A percentile compares a stretch with the other conserved stretches of the same genome.
phyloP scores from a whole-genome alignment of 768 basidiomycete species.

The Agrocybe praecox region DNA sequence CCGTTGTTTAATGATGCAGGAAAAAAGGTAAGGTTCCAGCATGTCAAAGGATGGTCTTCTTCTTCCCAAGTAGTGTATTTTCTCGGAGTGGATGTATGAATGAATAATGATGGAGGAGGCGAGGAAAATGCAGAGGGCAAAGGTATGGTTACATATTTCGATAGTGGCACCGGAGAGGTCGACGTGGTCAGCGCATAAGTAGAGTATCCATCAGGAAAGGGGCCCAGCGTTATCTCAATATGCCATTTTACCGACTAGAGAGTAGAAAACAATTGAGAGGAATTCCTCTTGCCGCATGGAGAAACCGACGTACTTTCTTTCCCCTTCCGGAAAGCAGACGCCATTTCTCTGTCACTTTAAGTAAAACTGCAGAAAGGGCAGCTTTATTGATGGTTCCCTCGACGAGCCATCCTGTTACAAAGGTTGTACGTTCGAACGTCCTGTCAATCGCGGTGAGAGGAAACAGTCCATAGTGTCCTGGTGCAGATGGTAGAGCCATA shows the following conservation, averaged over 20 bases:
- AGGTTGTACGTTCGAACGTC: conserved; percentile 31
- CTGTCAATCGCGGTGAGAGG: conserved; percentile 42
- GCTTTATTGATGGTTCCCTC: conserved; percentile 38
- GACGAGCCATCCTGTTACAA: conserved; percentile 46
- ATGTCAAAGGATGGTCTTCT: conserved; percentile 36
- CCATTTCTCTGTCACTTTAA: conserved; percentile 25
- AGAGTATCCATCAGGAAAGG: conserved; percentile 32
- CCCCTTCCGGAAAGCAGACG: conserved; percentile 26
- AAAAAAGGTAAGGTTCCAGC: conserved; percentile 46
- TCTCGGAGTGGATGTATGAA: conserved; percentile 39
- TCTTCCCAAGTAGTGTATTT: conserved; percentile 37
- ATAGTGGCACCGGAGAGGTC: conserved; percentile 34
- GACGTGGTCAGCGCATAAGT: conserved; percentile 38
- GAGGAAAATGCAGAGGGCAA: conserved; percentile 32
- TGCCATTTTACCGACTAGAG: conserved; percentile 34
- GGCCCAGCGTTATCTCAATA: conserved; percentile 36
- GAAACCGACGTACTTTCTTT: conserved; percentile 14
- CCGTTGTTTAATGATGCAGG: conserved; percentile 30
- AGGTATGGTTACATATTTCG: conserved; percentile 35
- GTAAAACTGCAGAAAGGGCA: conserved; percentile 30
- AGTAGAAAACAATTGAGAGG: background rate
- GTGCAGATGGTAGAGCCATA: conserved; percentile 2
- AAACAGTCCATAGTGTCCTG: conserved; percentile 18
- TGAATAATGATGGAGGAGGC: conserved; percentile 37
- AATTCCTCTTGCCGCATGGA: background rate